A percentile compares a stretch with the other conserved stretches of the same genome.
Evolutionary conservation across 1,284 basidiomycete genomes (phyloP).

Genomic region (Peniophora sp.): DNA sequence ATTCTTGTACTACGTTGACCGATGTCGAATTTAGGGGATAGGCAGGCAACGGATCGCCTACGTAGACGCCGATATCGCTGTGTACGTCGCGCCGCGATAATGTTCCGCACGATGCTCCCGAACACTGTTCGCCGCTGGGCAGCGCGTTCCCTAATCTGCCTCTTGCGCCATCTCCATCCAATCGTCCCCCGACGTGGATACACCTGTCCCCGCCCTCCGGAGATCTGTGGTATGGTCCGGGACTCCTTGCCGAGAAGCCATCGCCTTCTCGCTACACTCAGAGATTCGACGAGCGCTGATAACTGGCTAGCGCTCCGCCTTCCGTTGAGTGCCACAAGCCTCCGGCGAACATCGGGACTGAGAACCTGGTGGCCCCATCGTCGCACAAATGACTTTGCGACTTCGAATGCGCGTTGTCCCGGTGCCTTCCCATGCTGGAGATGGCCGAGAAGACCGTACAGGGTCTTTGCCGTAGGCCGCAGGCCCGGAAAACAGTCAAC

Average conservation of each 20-base stretch:
- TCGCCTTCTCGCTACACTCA: constrained; percentile 17
- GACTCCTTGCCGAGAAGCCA: neutral
- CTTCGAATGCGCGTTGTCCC: constrained; percentile 41
- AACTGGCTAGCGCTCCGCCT: constrained; percentile 44
- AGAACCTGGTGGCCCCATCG: constrained; percentile 48
- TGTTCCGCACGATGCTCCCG: too few relatives aligned
- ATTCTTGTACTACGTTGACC: too few relatives aligned
- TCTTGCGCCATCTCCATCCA: too few relatives aligned
- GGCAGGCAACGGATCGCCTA: too few relatives aligned
- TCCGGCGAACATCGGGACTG: constrained; percentile 49
- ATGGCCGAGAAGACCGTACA: constrained; percentile 49
- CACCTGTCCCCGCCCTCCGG: too few relatives aligned
- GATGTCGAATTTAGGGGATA: too few relatives aligned
- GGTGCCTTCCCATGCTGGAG: constrained; percentile 38
- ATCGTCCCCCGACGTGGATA: too few relatives aligned
- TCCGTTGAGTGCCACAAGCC: constrained; percentile 49
- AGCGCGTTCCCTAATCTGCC: too few relatives aligned
- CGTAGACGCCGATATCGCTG: too few relatives aligned
- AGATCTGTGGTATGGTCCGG: too few relatives aligned
- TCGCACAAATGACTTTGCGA: constrained; percentile 35
- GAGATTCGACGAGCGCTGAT: constrained; percentile 27
- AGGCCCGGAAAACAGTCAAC: constrained; percentile 40
- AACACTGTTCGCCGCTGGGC: too few relatives aligned
- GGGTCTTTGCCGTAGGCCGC: constrained; percentile 50
- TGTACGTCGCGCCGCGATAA: too few relatives aligned